These are phyloP conservation scores for Ogataea naganishii DNA, from an alignment of 805 yeast genomes.

Conservation along the genomic window DNA sequence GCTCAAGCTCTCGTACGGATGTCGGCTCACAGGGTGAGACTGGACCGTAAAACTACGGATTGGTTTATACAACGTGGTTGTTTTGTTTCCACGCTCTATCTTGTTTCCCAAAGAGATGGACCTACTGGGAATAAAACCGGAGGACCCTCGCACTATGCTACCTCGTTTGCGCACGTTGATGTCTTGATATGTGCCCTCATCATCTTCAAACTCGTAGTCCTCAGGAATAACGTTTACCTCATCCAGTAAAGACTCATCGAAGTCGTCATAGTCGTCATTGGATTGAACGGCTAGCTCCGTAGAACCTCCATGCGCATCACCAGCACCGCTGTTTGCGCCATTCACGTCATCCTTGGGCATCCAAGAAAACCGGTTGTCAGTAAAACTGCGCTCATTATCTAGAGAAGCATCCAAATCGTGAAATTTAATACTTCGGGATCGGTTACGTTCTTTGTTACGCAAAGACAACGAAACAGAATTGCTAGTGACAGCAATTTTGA, in stretches of 20 bases:
- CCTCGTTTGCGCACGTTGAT: no score
- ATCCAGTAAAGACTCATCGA: conserved; percentile 22
- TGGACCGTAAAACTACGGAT: no score
- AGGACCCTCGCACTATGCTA: conserved; percentile 5
- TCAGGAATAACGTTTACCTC: conserved; percentile 28
- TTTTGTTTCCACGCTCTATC: conserved; percentile 16
- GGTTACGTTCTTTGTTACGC: no score
- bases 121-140: conserved; percentile 2
- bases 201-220: conserved; percentile 22
- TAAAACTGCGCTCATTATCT: conserved; percentile 13
- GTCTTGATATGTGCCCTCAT: no score
- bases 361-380: conserved; percentile 19
- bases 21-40: no score
- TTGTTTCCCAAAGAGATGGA: conserved; percentile 5
- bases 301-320: no score
- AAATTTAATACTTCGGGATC: conserved; percentile 9
- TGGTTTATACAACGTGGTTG: conserved; percentile 22
- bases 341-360: conserved; percentile 16
- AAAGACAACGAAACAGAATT: no score
- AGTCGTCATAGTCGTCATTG: conserved; percentile 5
- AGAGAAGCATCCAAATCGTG: conserved; percentile 11
- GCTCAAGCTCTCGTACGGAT: conserved; percentile 1
- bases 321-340: conserved; percentile 1
- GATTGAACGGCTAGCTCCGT: not conserved
- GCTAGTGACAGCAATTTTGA: no score